Percentiles rank a stretch among this genome's conserved stretches.
These are phyloP conservation scores for Fraxinus dipetala DNA, from an alignment of 305 asterid species.

Conservation along the genomic window DNA sequence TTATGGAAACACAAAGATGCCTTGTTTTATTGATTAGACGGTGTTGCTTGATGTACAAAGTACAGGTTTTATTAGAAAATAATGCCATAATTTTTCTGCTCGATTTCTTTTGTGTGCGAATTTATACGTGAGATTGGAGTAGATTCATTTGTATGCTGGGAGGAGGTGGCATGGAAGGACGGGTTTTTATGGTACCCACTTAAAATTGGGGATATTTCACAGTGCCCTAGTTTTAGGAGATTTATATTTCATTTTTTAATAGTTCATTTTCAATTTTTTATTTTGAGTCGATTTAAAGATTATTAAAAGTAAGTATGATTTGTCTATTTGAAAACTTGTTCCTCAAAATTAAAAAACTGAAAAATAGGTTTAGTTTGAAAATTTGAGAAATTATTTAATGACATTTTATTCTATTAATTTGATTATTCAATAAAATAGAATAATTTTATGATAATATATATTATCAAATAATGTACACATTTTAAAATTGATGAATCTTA, in stretches of 20 bases:
- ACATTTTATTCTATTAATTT: no score
- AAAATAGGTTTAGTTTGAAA: not conserved
- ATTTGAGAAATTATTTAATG: no score
- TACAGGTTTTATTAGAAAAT: constrained; percentile 24
- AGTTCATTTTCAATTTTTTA: no score
- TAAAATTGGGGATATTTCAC: not conserved
- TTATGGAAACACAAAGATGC: constrained; percentile 22
- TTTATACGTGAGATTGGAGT: not conserved
- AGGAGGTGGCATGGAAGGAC: not conserved
- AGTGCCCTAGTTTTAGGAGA: not conserved
- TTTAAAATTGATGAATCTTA: no score
- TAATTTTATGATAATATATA: no score
- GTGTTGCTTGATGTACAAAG: constrained; percentile 11
- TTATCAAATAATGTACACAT: no score
- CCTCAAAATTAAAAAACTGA: no score
- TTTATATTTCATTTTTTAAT: no score
- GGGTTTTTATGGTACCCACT: not conserved
- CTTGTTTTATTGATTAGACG: constrained; percentile 35
- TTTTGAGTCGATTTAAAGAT: no score
- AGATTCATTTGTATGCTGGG: not conserved
- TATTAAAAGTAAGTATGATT: not conserved
- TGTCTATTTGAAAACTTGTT: no score
- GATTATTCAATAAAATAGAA: not conserved
- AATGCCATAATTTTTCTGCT: constrained; percentile 29
- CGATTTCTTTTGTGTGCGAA: not conserved